Conservation (phyloP, 2,329 filamentous ascomycete species). For the Trichoderma sp. region DNA sequence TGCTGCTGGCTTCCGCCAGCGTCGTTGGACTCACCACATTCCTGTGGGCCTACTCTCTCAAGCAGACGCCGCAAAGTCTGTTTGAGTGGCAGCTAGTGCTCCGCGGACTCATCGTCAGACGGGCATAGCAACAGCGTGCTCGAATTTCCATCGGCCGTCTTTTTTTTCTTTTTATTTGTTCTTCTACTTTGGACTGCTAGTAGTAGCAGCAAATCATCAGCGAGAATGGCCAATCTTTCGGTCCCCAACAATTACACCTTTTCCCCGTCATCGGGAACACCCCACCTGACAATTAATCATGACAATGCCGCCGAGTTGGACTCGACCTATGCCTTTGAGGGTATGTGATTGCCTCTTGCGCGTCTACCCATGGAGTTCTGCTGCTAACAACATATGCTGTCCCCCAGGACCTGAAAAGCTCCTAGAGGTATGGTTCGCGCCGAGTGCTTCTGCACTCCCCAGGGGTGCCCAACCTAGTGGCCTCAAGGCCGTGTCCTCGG, state of each 20-base stretch:
- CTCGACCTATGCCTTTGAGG: conserved; percentile 95
- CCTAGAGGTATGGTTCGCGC: conserved; percentile 95
- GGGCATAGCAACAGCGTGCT: conserved; percentile 26
- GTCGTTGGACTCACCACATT: conserved; percentile 56
- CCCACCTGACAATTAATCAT: conserved; percentile 94
- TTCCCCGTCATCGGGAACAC: conserved; percentile 78
- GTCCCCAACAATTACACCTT: conserved; percentile 79
- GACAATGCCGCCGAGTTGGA: conserved; percentile 90
- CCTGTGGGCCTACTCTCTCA: conserved; percentile 97
- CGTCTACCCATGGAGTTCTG: background rate
- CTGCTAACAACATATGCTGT: conserved; percentile 15
- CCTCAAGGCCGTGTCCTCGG: conserved; percentile 77
- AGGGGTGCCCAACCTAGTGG: conserved; percentile 68
- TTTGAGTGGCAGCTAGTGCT: conserved; percentile 98
- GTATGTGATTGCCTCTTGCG: conserved; percentile 36
- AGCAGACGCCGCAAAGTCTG: conserved; percentile 90
- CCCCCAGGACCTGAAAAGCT: conserved; percentile 83
- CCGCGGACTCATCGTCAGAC: conserved; percentile 60
- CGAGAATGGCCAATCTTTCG: conserved; percentile 72
- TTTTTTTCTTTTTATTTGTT: conserved; percentile 21
- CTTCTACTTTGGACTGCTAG: conserved; percentile 22
- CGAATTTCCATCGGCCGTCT: background rate
- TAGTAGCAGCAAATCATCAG: conserved; percentile 21
- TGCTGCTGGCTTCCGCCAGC: conserved; percentile 89
- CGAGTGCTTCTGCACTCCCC: conserved; percentile 70